These are phyloP conservation scores for Cutaneotrichosporon cutaneum DNA, from an alignment of 1,284 basidiomycete genomes.

Conservation along the genomic window DNA sequence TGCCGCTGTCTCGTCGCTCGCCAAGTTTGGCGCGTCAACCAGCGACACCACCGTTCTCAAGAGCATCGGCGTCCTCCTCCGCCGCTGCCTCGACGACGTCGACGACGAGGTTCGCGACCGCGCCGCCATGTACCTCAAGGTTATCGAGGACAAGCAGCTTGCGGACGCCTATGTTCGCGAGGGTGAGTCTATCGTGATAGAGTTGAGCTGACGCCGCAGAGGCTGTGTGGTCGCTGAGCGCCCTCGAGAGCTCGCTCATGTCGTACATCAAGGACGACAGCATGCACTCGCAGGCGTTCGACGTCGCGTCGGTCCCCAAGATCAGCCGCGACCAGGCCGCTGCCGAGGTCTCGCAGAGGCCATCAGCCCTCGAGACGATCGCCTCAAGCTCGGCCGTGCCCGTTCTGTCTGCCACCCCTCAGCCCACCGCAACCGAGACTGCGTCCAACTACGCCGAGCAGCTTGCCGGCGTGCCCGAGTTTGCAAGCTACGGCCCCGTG, in stretches of 20 bases:
- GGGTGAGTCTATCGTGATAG: conserved; percentile 17
- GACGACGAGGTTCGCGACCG: conserved; percentile 99
- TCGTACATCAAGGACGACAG: conserved; percentile 80
- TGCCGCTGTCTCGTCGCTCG: conserved; percentile 89
- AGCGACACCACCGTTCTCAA: conserved; percentile 73
- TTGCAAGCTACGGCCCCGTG: conserved; percentile 79
- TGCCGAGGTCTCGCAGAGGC: conserved; percentile 75
- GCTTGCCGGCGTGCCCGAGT: conserved; percentile 80
- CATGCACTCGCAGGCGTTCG: conserved; percentile 69
- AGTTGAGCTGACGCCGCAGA: conserved; percentile 53
- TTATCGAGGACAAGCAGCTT: conserved; percentile 74
- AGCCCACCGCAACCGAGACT: conserved; percentile 67
- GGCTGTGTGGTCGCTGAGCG: conserved; percentile 83
- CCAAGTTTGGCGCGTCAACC: conserved; percentile 93
- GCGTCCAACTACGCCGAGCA: conserved; percentile 84
- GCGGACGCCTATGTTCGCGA: conserved; percentile 87
- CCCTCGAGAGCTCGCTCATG: conserved; percentile 81
- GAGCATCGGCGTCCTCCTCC: conserved; percentile 82
- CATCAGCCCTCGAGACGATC: conserved; percentile 72
- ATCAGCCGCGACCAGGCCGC: conserved; percentile 86
- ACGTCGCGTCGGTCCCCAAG: conserved; percentile 77
- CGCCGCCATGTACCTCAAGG: conserved; percentile 87
- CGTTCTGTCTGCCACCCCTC: conserved; percentile 62
- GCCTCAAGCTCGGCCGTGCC: conserved; percentile 59
- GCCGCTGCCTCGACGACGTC: conserved; percentile 94